Conservation (phyloP, 225 moss, liverwort and hornwort genomes). For the Pseudoscleropodium purum region DNA sequence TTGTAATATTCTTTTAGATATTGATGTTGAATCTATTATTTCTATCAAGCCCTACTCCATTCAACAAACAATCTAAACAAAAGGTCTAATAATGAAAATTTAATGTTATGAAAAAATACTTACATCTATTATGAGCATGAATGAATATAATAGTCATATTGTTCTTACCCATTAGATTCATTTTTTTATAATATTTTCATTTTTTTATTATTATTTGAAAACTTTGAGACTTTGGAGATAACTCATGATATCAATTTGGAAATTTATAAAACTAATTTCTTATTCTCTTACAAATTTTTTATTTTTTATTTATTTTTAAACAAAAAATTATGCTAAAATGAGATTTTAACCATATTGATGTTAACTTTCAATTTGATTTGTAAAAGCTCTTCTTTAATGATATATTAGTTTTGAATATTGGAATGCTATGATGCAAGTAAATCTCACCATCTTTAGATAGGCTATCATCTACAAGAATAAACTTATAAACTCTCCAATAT, state of each 20-base stretch:
- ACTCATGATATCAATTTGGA: too few relatives aligned
- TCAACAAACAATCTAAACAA: too few relatives aligned
- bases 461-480: neutral
- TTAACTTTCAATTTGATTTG: neutral
- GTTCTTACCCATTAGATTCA: neutral
- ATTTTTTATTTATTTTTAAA: too few relatives aligned
- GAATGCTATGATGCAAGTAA: neutral
- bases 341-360: neutral
- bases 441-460: neutral
- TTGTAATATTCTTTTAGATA: too few relatives aligned
- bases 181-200: neutral
- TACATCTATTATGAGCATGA: neutral
- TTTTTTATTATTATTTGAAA: neutral
- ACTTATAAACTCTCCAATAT: neutral
- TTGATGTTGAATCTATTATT: too few relatives aligned
- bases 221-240: neutral
- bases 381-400: neutral
- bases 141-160: neutral
- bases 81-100: neutral
- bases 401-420: neutral
- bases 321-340: neutral
- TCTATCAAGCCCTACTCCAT: too few relatives aligned
- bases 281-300: too few relatives aligned
- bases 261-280: too few relatives aligned
- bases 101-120: neutral